phyloP scores from a whole-genome alignment of 495 filamentous ascomycete genomes.

The Chaetomium fimeti region DNA sequence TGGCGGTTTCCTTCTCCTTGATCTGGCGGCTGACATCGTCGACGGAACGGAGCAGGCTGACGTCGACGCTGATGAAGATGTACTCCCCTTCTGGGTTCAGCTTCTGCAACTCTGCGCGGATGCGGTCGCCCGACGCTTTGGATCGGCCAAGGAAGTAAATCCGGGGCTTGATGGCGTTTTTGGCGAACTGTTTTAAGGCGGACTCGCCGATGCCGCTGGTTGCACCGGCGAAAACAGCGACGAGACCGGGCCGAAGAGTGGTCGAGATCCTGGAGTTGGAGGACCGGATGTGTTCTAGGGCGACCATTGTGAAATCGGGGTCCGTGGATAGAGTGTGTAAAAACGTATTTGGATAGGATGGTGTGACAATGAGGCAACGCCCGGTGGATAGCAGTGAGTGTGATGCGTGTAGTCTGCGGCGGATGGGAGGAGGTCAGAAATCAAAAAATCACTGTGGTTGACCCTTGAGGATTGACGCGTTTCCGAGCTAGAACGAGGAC shows the following conservation, averaged over 20 bases:
- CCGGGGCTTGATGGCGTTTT: conserved; percentile 41
- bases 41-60: conserved; percentile 58
- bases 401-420: too few species aligned
- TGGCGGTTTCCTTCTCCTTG: conserved; percentile 46
- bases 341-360: too few species aligned
- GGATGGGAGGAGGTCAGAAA: too few species aligned
- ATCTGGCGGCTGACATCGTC: conserved; percentile 60
- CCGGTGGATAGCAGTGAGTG: too few species aligned
- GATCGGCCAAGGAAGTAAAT: conserved; percentile 51
- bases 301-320: conserved; percentile 35
- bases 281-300: conserved; percentile 35
- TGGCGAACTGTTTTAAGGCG: conserved; percentile 56
- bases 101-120: conserved; percentile 44
- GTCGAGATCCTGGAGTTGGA: conserved; percentile 43
- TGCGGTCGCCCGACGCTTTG: conserved; percentile 43
- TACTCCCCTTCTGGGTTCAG: conserved; percentile 55
- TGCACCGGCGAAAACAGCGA: conserved; percentile 62
- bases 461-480: too few species aligned
- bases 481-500: too few species aligned
- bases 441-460: too few species aligned
- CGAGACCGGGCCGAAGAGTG: conserved; percentile 41
- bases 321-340: too few species aligned
- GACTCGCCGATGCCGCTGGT: conserved; percentile 62
- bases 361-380: too few species aligned
- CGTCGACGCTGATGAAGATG: conserved; percentile 56